Percentiles rank a stretch among this genome's conserved stretches.
These are phyloP conservation scores for Hypoxylon rickii DNA, from an alignment of 495 filamentous ascomycete species.

Conservation along the genomic window DNA sequence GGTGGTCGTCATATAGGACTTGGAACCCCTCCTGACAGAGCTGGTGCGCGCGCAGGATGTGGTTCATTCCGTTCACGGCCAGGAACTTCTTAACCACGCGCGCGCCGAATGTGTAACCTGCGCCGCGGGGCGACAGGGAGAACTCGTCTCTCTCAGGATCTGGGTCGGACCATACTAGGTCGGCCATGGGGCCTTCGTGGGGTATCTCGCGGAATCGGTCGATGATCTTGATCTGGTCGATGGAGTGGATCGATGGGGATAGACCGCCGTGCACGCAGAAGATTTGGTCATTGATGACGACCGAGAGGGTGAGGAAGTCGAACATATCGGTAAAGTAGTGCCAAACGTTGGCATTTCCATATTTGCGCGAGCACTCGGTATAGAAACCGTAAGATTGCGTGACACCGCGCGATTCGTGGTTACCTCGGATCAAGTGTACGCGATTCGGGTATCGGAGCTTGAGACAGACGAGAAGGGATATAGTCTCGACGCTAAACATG, in stretches of 20 bases:
- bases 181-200: conserved; percentile 99
- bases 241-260: conserved; percentile 94
- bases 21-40: conserved; percentile 97
- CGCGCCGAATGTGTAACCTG: conserved; percentile 95
- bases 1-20: conserved; percentile 88
- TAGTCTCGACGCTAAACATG: conserved; percentile 95
- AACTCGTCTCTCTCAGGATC: conserved; percentile 97
- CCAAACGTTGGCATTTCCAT: conserved; percentile 98
- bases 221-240: conserved; percentile 99
- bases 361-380: conserved; percentile 96
- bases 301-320: conserved; percentile 92
- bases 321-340: conserved; percentile 99
- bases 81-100: conserved; percentile 98
- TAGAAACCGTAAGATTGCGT: conserved; percentile 99
- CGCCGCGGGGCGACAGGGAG: conserved; percentile 87
- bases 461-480: conserved; percentile 91
- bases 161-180: conserved; percentile 96
- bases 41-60: conserved; percentile 95
- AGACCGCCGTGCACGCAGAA: conserved; percentile 97
- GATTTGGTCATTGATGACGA: conserved; percentile 98
- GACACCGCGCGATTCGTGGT: conserved; percentile 95
- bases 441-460: conserved; percentile 92
- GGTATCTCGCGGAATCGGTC: conserved; percentile 98
- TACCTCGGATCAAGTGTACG: conserved; percentile 91
- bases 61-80: conserved; percentile 93